Base-by-base conservation (phyloP, 1,284 basidiomycete species). In the Cutaneotrichosporon curvatum region DNA sequence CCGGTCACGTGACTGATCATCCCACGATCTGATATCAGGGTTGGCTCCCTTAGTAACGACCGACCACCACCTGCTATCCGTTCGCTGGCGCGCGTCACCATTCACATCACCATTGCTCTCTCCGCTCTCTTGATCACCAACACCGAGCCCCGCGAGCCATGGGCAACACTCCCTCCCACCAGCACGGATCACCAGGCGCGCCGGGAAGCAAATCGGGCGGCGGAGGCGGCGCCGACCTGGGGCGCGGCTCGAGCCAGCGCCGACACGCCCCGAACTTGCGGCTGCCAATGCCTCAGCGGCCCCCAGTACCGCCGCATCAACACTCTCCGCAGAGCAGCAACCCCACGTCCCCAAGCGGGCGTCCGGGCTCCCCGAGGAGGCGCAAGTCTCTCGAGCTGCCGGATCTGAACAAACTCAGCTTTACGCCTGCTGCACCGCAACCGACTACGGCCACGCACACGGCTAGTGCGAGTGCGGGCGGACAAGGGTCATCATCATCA, bases 361-460 rank as follows among this genome's bases (percentile, higher is more conserved):
- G 62, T 11, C 45, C 58, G 10, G 59, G 61, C 8, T 66, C 63
- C 5, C 68, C 68, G 6, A 55, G 70, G 21, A 48, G 69, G 28
- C 55, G 70, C 20, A 70, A 70, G 56, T 67, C 63, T 12, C 62
- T 72, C 39, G 70, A 72, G 55, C 53, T 72, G 14, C 70, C 70
- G 12, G 70, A 72, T 48, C 50, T 72, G 22, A 71, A 72, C 52
- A 68, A 64, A 45, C 53, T 72, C 15, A 60, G 59, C 8, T 69
- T 72, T 39, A 72, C 70, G 0, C 67, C 67, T 1, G 62, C 66
- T 15, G 65, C 65, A 4, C 62, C 63, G 2, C 58, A 65, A 21
- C 58, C 63, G 2, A 67, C 65, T 4, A 65, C 61, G 9, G 63
- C 65, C 12, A 67, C 63, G 2, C 58, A 61, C 40, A 66, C 67